Percentiles rank a stretch among this genome's conserved stretches.
These are phyloP conservation scores for Scheffersomyces lignosus DNA, from an alignment of 805 yeast species.

Conservation along the genomic window DNA sequence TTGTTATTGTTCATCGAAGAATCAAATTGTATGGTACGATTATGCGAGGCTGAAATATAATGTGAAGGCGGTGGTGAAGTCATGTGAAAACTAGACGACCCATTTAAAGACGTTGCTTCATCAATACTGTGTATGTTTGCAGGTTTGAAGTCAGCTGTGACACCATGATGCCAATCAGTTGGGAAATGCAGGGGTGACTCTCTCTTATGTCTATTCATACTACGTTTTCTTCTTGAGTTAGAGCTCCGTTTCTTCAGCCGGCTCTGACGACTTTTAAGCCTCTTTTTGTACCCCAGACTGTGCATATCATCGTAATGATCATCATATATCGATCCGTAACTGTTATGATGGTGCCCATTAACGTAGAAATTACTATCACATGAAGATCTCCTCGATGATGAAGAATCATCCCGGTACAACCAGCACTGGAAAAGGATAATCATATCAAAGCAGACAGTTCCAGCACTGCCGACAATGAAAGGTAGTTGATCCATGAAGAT, in stretches of 20 bases:
- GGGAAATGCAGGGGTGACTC: background rate
- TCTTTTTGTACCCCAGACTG: background rate
- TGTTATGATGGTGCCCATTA: slow-evolving; percentile 1
- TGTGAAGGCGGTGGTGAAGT: slow-evolving; percentile 15
- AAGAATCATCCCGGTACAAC: slow-evolving; percentile 11
- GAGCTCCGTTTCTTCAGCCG: background rate
- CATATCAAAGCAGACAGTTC: slow-evolving; percentile 27
- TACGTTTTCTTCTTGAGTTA: background rate
- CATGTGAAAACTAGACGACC: background rate
- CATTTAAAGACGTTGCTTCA: slow-evolving; percentile 2
- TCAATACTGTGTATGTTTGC: too few species aligned
- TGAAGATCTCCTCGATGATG: background rate
- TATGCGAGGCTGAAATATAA: slow-evolving; percentile 14
- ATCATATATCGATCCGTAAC: background rate
- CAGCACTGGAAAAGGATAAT: slow-evolving; percentile 35
- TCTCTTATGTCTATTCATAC: too few species aligned
- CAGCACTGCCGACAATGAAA: slow-evolving; percentile 71
- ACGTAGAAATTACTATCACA: background rate
- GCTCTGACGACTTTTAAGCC: background rate
- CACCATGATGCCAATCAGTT: background rate
- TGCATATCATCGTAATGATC: background rate
- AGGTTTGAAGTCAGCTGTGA: slow-evolving; percentile 1
- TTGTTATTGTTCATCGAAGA: background rate
- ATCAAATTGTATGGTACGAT: background rate
- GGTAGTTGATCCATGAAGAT: slow-evolving; percentile 64